Conservation (phyloP, 768 basidiomycete species). For the Pulveroboletus frians region DNA sequence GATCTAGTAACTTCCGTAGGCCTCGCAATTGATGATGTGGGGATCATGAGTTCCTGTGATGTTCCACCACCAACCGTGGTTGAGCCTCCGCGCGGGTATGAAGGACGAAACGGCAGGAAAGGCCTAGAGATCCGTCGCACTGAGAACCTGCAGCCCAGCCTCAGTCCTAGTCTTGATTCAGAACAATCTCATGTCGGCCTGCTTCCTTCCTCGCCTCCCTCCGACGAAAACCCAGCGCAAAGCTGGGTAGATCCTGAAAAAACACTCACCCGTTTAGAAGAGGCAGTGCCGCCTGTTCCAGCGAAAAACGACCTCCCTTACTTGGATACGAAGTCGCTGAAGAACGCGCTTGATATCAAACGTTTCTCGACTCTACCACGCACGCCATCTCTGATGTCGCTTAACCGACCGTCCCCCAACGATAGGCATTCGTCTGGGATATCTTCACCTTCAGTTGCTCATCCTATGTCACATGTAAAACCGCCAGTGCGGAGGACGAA, state of each 20-base stretch:
- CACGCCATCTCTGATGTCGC: conserved; percentile 56
- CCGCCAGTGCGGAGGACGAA: conserved; percentile 30
- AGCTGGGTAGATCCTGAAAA: conserved; percentile 17
- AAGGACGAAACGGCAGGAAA: conserved; percentile 22
- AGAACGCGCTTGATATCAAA: conserved; percentile 32
- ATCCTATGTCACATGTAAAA: conserved; percentile 23
- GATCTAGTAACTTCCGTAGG: conserved; percentile 36
- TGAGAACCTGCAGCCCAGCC: conserved; percentile 12
- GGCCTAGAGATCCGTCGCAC: conserved; percentile 31
- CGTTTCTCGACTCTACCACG: conserved; percentile 57
- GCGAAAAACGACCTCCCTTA: conserved; percentile 21
- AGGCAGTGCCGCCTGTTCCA: conserved; percentile 28
- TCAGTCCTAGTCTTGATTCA: conserved; percentile 6
- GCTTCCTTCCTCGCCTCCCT: conserved; percentile 13
- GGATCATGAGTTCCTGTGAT: conserved; percentile 29
- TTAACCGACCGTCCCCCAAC: conserved; percentile 17
- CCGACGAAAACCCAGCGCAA: conserved; percentile 18
- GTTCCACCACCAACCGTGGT: conserved; percentile 38
- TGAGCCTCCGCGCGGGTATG: conserved; percentile 34
- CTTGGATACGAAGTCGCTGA: conserved; percentile 22
- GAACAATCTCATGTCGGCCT: conserved; percentile 11
- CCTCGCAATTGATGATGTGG: conserved; percentile 37
- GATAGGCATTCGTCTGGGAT: conserved; percentile 23
- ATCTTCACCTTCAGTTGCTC: conserved; percentile 31
- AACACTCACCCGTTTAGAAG: conserved; percentile 13